Conservation (phyloP, 2,329 filamentous ascomycete genomes). For the Colletotrichum australisinense region DNA sequence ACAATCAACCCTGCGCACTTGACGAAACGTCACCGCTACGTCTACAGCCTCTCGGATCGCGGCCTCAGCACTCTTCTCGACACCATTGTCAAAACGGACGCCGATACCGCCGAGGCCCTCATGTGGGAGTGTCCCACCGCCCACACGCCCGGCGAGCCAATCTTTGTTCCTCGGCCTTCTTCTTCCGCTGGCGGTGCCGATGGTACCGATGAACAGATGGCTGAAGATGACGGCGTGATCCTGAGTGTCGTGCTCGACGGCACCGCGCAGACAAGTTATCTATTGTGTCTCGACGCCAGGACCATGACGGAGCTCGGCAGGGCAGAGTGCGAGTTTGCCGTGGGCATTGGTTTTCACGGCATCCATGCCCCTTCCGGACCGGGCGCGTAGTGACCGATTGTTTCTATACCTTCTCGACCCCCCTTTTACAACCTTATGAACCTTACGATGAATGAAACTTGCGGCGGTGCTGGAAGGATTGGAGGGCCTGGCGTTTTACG, state of each 20-base stretch:
- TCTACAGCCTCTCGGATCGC: conserved; percentile 68
- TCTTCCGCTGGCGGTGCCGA: neutral
- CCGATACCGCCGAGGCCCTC: conserved; percentile 59
- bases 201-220: conserved; percentile 40
- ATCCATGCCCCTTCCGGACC: conserved; percentile 50
- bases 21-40: conserved; percentile 67
- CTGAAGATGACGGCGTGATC: conserved; percentile 73
- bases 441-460: neutral
- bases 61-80: conserved; percentile 72
- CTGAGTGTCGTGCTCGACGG: conserved; percentile 75
- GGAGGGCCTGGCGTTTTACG: neutral
- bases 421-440: neutral
- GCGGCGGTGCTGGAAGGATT: neutral
- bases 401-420: neutral
- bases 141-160: conserved; percentile 76
- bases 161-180: conserved; percentile 65
- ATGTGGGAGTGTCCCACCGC: conserved; percentile 68
- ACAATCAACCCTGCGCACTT: conserved; percentile 70
- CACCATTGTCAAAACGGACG: conserved; percentile 73
- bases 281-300: conserved; percentile 73
- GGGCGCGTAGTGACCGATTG: neutral
- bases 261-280: conserved; percentile 67
- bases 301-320: conserved; percentile 73
- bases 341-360: conserved; percentile 76
- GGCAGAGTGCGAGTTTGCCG: conserved; percentile 69